phyloP scores from a whole-genome alignment of 306 rosid species.

The Cicer yamashitae region DNA sequence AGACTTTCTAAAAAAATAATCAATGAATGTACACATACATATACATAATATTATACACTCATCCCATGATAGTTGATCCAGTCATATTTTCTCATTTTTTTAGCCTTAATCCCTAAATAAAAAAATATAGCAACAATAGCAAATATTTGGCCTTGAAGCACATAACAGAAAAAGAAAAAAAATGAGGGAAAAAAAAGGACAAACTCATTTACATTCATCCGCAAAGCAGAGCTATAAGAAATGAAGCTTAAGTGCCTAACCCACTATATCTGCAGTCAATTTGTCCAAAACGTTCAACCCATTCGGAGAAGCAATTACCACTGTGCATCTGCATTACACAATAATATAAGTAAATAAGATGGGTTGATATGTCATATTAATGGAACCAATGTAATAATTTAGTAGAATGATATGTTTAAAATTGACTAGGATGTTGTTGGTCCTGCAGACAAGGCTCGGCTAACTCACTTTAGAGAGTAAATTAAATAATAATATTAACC shows the following conservation, averaged over 20 bases:
- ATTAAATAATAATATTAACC: no score
- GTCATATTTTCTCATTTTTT: constrained; percentile 1
- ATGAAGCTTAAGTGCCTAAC: constrained; percentile 33
- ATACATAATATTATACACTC: not conserved
- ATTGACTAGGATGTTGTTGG: not conserved
- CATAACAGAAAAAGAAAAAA: not conserved
- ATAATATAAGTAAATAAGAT: constrained; percentile 4
- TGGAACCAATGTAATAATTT: constrained; percentile 12
- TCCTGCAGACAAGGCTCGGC: not conserved
- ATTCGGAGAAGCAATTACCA: constrained; percentile 55
- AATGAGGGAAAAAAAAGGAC: not conserved
- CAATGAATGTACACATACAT: no score
- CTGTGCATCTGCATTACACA: constrained; percentile 50
- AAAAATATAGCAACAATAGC: not conserved
- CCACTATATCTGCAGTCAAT: constrained; percentile 49
- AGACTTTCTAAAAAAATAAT: no score
- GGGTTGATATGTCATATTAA: not conserved
- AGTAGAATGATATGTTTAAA: not conserved
- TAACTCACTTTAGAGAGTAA: no score
- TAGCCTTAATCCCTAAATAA: constrained; percentile 12
- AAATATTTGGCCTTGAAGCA: no score
- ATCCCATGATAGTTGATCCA: not conserved
- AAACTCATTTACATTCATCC: constrained; percentile 8
- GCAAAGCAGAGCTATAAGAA: constrained; percentile 24
- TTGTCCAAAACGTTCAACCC: constrained; percentile 53